Evolutionary conservation across 2,329 filamentous ascomycete species (phyloP).

Genomic region (Penicillium sp.): DNA sequence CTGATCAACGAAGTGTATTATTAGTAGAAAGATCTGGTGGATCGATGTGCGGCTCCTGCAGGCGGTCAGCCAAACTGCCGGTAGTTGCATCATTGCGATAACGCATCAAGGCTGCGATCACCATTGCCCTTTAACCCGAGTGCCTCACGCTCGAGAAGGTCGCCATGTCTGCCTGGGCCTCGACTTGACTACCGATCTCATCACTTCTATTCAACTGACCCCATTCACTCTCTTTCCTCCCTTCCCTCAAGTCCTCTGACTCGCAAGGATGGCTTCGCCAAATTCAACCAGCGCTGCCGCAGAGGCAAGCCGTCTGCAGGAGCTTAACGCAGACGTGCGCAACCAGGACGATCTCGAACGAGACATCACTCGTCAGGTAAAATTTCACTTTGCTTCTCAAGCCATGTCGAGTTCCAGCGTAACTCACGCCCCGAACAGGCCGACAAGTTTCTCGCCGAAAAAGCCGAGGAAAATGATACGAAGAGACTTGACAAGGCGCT

Average conservation of each 20-base stretch:
- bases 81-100: slow-evolving; percentile 8
- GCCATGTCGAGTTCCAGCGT: background rate
- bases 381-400: background rate
- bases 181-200: background rate
- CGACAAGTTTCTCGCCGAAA: slow-evolving; percentile 62
- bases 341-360: slow-evolving; percentile 90
- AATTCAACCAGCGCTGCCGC: slow-evolving; percentile 38
- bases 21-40: background rate
- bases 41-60: background rate
- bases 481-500: slow-evolving; percentile 64
- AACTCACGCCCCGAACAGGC: slow-evolving; percentile 45
- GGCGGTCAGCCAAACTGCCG: slow-evolving; percentile 23
- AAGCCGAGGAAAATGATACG: slow-evolving; percentile 66
- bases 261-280: slow-evolving; percentile 13
- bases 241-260: background rate
- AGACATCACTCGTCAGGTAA: slow-evolving; percentile 70
- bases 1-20: background rate
- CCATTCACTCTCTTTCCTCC: slow-evolving; percentile 7
- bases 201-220: background rate
- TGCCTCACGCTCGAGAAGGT: slow-evolving; percentile 1
- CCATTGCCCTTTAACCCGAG: background rate
- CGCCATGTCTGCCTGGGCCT: slow-evolving; percentile 5
- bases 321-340: slow-evolving; percentile 70
- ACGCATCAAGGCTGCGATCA: background rate
- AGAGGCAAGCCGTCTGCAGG: slow-evolving; percentile 64